Evolutionary conservation across 805 yeast genomes (phyloP).

Genomic region (Metschnikowia baotianmanensis): DNA sequence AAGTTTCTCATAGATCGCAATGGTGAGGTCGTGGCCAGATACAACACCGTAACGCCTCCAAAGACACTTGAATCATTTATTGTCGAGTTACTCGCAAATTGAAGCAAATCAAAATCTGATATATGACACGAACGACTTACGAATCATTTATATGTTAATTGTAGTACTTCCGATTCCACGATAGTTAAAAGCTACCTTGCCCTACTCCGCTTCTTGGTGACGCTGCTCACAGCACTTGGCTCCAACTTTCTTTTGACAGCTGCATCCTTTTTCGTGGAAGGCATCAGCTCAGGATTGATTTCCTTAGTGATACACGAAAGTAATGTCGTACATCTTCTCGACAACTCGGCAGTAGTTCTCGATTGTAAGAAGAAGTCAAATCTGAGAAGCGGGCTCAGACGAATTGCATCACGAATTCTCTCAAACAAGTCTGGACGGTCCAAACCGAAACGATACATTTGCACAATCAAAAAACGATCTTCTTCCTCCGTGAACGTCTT

Average conservation of each 20-base stretch:
- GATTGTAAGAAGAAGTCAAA: conserved; percentile 87
- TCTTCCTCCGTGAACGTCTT: conserved; percentile 79
- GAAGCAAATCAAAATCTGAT: neutral
- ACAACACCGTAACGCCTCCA: conserved; percentile 70
- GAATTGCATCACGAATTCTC: conserved; percentile 67
- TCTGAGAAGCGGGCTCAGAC: conserved; percentile 73
- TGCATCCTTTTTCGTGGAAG: conserved; percentile 2
- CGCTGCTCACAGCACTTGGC: neutral
- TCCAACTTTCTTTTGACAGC: conserved; percentile 4
- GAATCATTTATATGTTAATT: neutral
- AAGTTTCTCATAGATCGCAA: conserved; percentile 59
- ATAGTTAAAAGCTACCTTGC: neutral
- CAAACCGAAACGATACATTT: conserved; percentile 75
- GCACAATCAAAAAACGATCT: conserved; percentile 81
- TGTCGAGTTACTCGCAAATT: conserved; percentile 14
- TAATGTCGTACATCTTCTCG: conserved; percentile 78
- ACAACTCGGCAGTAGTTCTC: conserved; percentile 71
- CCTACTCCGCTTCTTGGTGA: conserved; percentile 5
- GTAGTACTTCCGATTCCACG: neutral
- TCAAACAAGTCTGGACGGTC: conserved; percentile 81
- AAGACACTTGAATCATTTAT: conserved; percentile 43
- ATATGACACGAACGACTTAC: neutral
- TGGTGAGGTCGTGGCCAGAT: conserved; percentile 61
- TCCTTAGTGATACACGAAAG: conserved; percentile 75
- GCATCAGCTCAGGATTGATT: conserved; percentile 18